Evolutionary conservation across 345 rosid species (phyloP), one percentile per base, ranked within the genome.

Genomic region (Hibiscus syriacus): DNA sequence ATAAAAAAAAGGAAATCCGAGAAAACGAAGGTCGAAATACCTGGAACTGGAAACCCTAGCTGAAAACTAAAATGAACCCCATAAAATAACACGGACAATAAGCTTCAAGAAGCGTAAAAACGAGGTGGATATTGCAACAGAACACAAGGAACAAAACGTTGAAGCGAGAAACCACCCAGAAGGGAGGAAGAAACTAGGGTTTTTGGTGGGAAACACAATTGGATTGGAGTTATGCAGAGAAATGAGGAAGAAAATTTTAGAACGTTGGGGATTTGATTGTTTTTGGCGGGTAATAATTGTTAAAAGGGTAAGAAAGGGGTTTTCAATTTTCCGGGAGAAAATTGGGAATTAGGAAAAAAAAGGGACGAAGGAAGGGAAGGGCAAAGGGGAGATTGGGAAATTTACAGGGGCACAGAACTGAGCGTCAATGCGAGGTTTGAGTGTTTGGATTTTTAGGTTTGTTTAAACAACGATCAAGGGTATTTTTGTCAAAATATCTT

Each of bases 351-450:
- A 74, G 55, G 64, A 69, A 61, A 54, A 67, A n/a, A 26, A 64
- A 62, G 64, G n/a, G 48, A 2, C 20, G 48, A 19, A 26, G 13
- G 26, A 2, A 9, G 2, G 36, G 43, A 76, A 62, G 74, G 74
- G 74, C 68, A 64, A 49, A 27, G 68, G 69, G 58, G 69, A 65
- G 60, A 78, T 77, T 78, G 84, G 2, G 80, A 80, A 75, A 45
- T 13, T 67, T 81, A 76, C 81, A 80, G 78, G 86, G 86, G 86
- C 82, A 82, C 81, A 83, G 80, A 83, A 70, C 81, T 86, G 74
- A 82, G 72, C 72, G 70, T n/a, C 74, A 27, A 19, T 13, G 70
- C 11, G 67, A 74, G 72, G 59, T 45, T 39, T 9, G 64, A 46
- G 19, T 14, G 52, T 79, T 58, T 77, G 68, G 74, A 55, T 13